Percentiles rank a stretch among this genome's conserved stretches.
Conservation (phyloP, 495 filamentous ascomycete species). For the Baudoinia panamericana region DNA sequence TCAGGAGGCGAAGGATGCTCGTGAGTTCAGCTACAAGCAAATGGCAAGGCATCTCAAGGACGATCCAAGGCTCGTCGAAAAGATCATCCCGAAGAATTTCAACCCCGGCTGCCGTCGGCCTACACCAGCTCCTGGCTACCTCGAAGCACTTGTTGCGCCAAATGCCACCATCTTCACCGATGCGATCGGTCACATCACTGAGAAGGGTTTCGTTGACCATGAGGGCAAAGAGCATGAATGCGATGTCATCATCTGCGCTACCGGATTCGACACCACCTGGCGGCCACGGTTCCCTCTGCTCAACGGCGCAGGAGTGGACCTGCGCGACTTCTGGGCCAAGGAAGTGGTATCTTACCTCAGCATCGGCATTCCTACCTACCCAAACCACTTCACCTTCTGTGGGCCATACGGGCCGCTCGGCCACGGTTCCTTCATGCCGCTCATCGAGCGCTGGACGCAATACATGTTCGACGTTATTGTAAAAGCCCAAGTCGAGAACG, state of each 20-base stretch:
- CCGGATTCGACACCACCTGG: slow-evolving; percentile 32
- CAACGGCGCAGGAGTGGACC: slow-evolving; percentile 22
- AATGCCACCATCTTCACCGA: slow-evolving; percentile 30
- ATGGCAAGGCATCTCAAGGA: slow-evolving; percentile 27
- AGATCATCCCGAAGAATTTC: slow-evolving; percentile 30
- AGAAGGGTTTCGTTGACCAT: slow-evolving; percentile 26
- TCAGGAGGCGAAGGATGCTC: slow-evolving; percentile 22
- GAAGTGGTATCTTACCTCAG: slow-evolving; percentile 27
- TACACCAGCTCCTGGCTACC: slow-evolving; percentile 29
- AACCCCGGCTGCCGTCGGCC: slow-evolving; percentile 30
- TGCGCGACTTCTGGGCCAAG: slow-evolving; percentile 25
- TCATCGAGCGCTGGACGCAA: slow-evolving; percentile 29
- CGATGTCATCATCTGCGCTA: slow-evolving; percentile 31
- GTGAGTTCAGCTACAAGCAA: slow-evolving; percentile 25
- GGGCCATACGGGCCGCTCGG: slow-evolving; percentile 29
- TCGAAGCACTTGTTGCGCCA: slow-evolving; percentile 26
- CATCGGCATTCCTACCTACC: slow-evolving; percentile 25
- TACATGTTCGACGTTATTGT: slow-evolving; percentile 28
- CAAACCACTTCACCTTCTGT: slow-evolving; percentile 29
- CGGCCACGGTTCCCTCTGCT: slow-evolving; percentile 29
- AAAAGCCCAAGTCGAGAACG: slow-evolving; percentile 28
- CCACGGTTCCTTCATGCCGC: slow-evolving; percentile 30
- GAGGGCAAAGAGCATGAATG: slow-evolving; percentile 26
- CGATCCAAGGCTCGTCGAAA: slow-evolving; percentile 24
- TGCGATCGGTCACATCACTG: slow-evolving; percentile 20